Evolutionary conservation across 768 basidiomycete species (phyloP).

Genomic region (Rubroboletus pulcherrimus): DNA sequence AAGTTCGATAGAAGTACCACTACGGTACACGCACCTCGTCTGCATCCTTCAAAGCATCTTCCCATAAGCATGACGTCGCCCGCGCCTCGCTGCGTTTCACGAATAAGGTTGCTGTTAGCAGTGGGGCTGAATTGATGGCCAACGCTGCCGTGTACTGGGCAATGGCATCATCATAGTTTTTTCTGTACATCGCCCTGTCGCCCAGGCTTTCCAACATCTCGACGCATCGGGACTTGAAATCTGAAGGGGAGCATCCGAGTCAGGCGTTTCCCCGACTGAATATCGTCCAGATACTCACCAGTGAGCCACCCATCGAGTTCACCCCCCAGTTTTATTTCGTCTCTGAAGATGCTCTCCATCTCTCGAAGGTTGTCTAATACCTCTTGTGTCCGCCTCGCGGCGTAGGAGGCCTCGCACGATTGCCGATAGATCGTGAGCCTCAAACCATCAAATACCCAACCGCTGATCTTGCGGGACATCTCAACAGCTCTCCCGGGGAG

Average conservation of each 20-base stretch:
- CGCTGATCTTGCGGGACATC: slow-evolving; percentile 6
- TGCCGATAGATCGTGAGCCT: slow-evolving; percentile 4
- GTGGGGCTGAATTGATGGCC: background rate
- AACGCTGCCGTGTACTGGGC: slow-evolving; percentile 12
- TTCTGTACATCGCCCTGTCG: slow-evolving; percentile 2
- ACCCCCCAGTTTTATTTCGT: slow-evolving; percentile 7
- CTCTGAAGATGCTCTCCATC: slow-evolving; percentile 3
- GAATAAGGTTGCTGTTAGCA: background rate
- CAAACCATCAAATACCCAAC: slow-evolving; percentile 17
- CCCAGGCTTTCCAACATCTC: slow-evolving; percentile 4
- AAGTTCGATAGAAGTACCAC: background rate
- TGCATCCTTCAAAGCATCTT: slow-evolving; percentile 14
- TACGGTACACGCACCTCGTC: slow-evolving; percentile 7
- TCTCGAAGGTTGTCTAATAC: background rate
- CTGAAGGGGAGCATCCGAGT: background rate
- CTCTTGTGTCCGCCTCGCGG: background rate
- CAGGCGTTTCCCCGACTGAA: too few species aligned
- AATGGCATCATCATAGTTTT: slow-evolving; percentile 5
- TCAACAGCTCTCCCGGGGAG: background rate
- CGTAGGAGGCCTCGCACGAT: slow-evolving; percentile 9
- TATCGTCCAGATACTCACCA: slow-evolving; percentile 1
- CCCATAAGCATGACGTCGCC: background rate
- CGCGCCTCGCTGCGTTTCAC: slow-evolving; percentile 16
- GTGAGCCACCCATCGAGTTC: slow-evolving; percentile 6
- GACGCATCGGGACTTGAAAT: slow-evolving; percentile 6